Percentiles rank a stretch among this genome's conserved stretches.
These are phyloP conservation scores for Penicillium pulvis DNA, from an alignment of 495 filamentous ascomycete genomes.

Conservation along the genomic window DNA sequence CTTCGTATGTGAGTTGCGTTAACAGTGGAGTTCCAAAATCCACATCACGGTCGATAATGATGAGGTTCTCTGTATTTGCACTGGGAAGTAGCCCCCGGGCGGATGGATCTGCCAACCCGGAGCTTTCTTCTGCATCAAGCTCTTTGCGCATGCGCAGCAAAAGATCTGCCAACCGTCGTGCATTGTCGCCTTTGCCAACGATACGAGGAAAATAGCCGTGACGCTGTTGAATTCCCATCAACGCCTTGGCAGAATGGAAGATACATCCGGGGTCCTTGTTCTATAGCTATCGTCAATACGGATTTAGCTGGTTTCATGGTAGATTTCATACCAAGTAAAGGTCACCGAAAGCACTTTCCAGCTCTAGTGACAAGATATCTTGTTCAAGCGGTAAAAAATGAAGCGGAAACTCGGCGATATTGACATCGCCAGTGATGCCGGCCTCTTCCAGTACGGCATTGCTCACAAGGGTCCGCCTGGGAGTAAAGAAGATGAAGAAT, in stretches of 20 bases:
- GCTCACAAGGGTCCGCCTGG: constrained; percentile 86
- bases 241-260: constrained; percentile 84
- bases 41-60: constrained; percentile 93
- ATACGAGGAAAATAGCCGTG: constrained; percentile 95
- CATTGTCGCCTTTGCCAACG: constrained; percentile 94
- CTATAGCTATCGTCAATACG: constrained; percentile 33
- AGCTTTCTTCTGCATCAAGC: constrained; percentile 76
- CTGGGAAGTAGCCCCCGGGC: constrained; percentile 79
- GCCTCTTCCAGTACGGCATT: constrained; percentile 91
- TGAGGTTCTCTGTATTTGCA: constrained; percentile 79
- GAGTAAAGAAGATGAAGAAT: constrained; percentile 91
- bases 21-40: constrained; percentile 89
- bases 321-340: constrained; percentile 68
- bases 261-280: constrained; percentile 89
- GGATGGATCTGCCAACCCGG: constrained; percentile 53
- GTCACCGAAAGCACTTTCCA: constrained; percentile 83
- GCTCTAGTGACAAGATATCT: constrained; percentile 87
- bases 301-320: background rate
- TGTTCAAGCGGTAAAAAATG: constrained; percentile 90
- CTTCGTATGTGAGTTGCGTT: constrained; percentile 96
- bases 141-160: constrained; percentile 93
- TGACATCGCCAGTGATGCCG: constrained; percentile 91
- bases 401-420: constrained; percentile 79
- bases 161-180: constrained; percentile 82
- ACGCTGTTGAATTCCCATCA: constrained; percentile 91